Conservation (phyloP, 352 stramenopile species). For the Phytopythium delawarense region DNA sequence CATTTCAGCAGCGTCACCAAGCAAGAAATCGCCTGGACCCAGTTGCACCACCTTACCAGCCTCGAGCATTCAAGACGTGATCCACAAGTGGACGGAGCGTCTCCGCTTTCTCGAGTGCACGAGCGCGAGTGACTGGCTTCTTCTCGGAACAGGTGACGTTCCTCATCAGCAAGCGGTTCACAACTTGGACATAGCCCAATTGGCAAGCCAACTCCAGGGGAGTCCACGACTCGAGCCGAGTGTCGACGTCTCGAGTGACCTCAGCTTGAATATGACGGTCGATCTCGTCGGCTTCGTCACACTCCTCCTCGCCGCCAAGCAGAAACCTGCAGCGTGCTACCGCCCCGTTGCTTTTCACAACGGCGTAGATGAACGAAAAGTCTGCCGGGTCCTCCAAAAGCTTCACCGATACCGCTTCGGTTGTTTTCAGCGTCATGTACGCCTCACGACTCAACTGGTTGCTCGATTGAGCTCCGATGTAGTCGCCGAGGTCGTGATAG, state of each 20-base stretch:
- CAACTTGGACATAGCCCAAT: neutral
- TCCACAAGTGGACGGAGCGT: neutral
- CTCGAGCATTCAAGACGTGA: neutral
- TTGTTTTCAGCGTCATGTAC: neutral
- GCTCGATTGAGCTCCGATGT: neutral
- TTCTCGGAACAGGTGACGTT: neutral
- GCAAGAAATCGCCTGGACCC: too few relatives aligned
- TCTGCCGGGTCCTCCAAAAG: neutral
- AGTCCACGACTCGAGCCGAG: neutral
- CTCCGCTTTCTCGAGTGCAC: neutral
- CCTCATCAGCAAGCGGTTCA: neutral
- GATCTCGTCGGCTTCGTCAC: neutral
- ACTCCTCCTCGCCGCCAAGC: neutral
- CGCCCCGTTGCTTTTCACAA: neutral
- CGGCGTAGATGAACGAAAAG: neutral
- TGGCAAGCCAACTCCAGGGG: neutral
- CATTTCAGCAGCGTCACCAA: too few relatives aligned
- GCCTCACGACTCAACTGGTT: neutral
- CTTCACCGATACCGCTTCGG: neutral
- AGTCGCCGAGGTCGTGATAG: neutral
- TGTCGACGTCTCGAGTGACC: neutral
- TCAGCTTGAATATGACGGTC: neutral
- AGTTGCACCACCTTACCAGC: too few relatives aligned
- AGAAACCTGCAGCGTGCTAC: neutral
- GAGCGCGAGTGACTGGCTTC: neutral